Evolutionary conservation across 2,329 filamentous ascomycete genomes (phyloP).

Genomic region (Dothideomycetes sp.): DNA sequence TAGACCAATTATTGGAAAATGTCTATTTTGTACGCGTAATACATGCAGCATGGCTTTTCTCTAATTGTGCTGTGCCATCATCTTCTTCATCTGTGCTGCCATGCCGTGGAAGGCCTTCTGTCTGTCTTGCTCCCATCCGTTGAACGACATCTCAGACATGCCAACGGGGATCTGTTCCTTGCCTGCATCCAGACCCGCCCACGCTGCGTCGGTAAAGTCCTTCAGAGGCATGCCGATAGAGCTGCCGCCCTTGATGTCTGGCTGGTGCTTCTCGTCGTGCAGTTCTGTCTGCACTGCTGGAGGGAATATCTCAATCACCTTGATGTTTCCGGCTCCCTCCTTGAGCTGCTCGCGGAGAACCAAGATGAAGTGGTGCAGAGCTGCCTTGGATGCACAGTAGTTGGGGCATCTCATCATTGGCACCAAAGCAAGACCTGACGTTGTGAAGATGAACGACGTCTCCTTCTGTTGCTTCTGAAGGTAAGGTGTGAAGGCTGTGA

Average conservation of each 20-base stretch:
- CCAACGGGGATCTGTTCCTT: conserved; percentile 46
- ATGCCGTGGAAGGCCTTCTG: conserved; percentile 34
- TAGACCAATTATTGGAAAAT: not conserved
- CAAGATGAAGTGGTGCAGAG: conserved; percentile 46
- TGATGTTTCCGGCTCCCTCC: conserved; percentile 37
- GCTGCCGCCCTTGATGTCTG: conserved; percentile 38
- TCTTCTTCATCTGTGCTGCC: conserved; percentile 16
- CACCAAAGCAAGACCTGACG: conserved; percentile 40
- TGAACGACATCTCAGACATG: conserved; percentile 36
- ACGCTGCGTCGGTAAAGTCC: conserved; percentile 44
- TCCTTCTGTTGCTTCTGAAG: conserved; percentile 37
- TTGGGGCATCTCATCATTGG: conserved; percentile 41
- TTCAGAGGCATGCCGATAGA: conserved; percentile 46
- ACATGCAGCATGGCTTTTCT: too few species aligned
- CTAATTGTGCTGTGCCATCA: conserved; percentile 13
- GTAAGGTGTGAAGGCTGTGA: conserved; percentile 41
- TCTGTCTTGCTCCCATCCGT: conserved; percentile 35
- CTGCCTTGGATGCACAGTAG: conserved; percentile 49
- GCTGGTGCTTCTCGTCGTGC: conserved; percentile 47
- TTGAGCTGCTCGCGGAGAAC: conserved; percentile 43
- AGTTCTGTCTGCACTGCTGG: conserved; percentile 50
- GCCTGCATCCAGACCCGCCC: conserved; percentile 35
- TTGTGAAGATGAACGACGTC: conserved; percentile 39
- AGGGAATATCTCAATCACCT: conserved; percentile 47
- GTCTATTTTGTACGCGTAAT: not conserved